Evolutionary conservation across 495 filamentous ascomycete genomes (phyloP).

Genomic region (Corynascus novoguineensis): DNA sequence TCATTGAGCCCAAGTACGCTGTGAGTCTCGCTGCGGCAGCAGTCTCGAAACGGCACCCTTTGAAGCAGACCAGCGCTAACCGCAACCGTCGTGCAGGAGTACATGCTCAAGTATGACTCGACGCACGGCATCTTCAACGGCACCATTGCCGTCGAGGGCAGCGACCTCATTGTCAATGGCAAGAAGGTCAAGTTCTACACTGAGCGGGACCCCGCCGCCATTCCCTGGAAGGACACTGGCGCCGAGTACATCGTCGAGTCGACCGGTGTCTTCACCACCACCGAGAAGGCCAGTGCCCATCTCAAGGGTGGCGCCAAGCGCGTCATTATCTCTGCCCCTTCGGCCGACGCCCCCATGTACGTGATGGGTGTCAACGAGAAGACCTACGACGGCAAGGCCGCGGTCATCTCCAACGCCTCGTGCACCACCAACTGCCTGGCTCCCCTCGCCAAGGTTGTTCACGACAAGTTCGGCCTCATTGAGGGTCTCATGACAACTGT

Average conservation of each 20-base stretch:
- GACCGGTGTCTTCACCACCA: slow-evolving; percentile 99
- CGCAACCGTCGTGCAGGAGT: slow-evolving; percentile 54
- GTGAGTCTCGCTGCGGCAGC: slow-evolving; percentile 52
- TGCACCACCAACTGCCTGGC: slow-evolving; percentile 99
- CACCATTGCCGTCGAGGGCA: slow-evolving; percentile 64
- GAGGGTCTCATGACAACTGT: slow-evolving; percentile 99
- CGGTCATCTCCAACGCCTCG: slow-evolving; percentile 97
- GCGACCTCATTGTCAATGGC: slow-evolving; percentile 84
- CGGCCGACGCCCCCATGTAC: slow-evolving; percentile 99
- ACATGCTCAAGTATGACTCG: slow-evolving; percentile 99
- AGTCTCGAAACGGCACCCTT: background rate
- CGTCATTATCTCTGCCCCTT: slow-evolving; percentile 98
- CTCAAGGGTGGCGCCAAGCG: slow-evolving; percentile 99
- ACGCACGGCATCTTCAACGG: slow-evolving; percentile 97
- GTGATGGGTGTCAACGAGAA: slow-evolving; percentile 99
- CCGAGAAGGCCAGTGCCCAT: slow-evolving; percentile 89
- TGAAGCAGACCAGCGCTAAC: background rate
- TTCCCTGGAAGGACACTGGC: slow-evolving; percentile 85
- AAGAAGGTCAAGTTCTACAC: slow-evolving; percentile 95
- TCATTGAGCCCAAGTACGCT: slow-evolving; percentile 97
- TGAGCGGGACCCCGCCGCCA: slow-evolving; percentile 83
- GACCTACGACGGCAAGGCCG: slow-evolving; percentile 78
- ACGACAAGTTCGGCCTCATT: slow-evolving; percentile 95
- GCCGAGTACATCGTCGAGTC: slow-evolving; percentile 97
- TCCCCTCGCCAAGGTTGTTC: slow-evolving; percentile 95